Conservation (phyloP, 768 basidiomycete genomes). For the Lyophyllum decastes region DNA sequence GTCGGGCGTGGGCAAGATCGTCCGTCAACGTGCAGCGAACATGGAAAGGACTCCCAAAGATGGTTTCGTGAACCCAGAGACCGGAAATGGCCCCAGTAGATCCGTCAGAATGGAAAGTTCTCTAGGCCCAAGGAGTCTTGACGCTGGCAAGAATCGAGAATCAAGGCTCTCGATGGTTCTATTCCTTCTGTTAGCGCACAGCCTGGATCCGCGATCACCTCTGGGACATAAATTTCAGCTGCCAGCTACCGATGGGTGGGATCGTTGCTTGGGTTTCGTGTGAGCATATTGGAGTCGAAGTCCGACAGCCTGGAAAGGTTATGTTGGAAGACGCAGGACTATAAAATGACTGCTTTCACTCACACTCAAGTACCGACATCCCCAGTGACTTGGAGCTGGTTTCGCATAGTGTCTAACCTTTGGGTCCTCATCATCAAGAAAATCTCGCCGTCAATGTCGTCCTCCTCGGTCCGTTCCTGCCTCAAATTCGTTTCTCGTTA, state of each 20-base stretch:
- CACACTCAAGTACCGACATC: background rate
- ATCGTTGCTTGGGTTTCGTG: constrained; percentile 6
- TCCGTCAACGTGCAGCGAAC: background rate
- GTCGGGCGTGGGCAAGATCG: constrained; percentile 1
- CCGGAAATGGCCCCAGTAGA: background rate
- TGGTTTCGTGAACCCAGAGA: constrained; percentile 1
- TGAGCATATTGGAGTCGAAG: background rate
- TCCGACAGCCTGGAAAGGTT: constrained; percentile 11
- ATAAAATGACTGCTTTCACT: constrained; percentile 10
- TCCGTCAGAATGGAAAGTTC: background rate
- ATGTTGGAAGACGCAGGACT: background rate
- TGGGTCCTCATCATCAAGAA: background rate
- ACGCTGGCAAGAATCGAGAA: background rate
- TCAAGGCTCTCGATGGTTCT: background rate
- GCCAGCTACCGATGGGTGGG: constrained; percentile 1
- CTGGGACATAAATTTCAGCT: background rate
- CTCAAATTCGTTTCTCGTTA: background rate
- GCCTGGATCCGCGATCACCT: constrained; percentile 2
- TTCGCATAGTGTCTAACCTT: background rate
- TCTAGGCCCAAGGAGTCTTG: constrained; percentile 1
- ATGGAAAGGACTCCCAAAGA: background rate
- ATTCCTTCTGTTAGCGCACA: constrained; percentile 1
- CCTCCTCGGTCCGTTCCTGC: background rate
- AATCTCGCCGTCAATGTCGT: background rate
- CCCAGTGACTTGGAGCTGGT: constrained; percentile 3